These are phyloP conservation scores for Apiotrichum montevideense DNA, from an alignment of 1,284 basidiomycete genomes.

Conservation along the genomic window DNA sequence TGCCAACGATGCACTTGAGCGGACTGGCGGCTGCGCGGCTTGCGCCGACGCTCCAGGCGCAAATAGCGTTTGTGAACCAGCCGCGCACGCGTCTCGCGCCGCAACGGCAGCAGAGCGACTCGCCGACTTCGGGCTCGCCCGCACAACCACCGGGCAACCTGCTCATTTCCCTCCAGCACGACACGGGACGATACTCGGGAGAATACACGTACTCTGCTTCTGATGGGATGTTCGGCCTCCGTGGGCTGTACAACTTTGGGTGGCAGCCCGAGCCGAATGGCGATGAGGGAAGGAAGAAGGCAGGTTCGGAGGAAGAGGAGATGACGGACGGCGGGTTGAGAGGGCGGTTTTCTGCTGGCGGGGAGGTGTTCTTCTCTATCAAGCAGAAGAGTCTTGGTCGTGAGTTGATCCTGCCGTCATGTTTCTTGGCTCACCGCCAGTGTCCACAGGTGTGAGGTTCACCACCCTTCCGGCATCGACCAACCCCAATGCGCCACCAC, in stretches of 20 bases:
- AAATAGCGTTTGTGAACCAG: slow-evolving; percentile 42
- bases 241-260: slow-evolving; percentile 91
- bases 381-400: slow-evolving; percentile 89
- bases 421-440: slow-evolving; percentile 46
- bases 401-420: slow-evolving; percentile 46
- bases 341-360: slow-evolving; percentile 84
- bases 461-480: slow-evolving; percentile 50
- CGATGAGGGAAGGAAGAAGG: slow-evolving; percentile 49
- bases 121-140: slow-evolving; percentile 8
- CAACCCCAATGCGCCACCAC: slow-evolving; percentile 52
- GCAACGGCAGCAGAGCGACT: slow-evolving; percentile 46
- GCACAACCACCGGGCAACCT: slow-evolving; percentile 58
- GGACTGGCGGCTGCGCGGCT: slow-evolving; percentile 81
- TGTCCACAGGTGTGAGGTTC: slow-evolving; percentile 88
- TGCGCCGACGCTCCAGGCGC: slow-evolving; percentile 48
- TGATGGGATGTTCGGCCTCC: slow-evolving; percentile 84
- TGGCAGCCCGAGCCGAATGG: slow-evolving; percentile 30
- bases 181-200: slow-evolving; percentile 84
- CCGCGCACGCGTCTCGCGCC: slow-evolving; percentile 36
- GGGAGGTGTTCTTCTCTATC: slow-evolving; percentile 87
- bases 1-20: slow-evolving; percentile 80
- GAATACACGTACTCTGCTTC: slow-evolving; percentile 94
- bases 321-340: slow-evolving; percentile 80
- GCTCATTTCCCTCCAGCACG: slow-evolving; percentile 83
- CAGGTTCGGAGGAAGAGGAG: slow-evolving; percentile 67